These are phyloP conservation scores for Hortiboletus flavorubellus DNA, from an alignment of 768 basidiomycete genomes.

Conservation along the genomic window DNA sequence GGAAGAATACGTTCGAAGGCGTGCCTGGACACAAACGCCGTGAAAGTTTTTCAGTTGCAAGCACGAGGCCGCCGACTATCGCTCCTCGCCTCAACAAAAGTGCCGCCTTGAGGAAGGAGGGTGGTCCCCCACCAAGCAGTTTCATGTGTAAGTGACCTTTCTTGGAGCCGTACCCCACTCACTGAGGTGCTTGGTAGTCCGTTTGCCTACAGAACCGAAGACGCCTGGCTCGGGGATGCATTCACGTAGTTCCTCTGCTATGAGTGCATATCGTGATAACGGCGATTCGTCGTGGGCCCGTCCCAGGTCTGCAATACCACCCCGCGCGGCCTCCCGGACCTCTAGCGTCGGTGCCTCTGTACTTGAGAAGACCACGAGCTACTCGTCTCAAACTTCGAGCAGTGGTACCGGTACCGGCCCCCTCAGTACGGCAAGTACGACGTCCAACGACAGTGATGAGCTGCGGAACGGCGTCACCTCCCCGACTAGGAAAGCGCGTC, in stretches of 20 bases:
- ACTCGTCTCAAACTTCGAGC: constrained; percentile 27
- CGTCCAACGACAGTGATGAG: constrained; percentile 24
- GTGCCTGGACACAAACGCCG: constrained; percentile 83
- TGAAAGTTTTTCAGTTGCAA: constrained; percentile 69
- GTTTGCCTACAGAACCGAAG: constrained; percentile 40
- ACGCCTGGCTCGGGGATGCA: constrained; percentile 35
- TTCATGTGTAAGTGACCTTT: constrained; percentile 59
- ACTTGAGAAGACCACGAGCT: constrained; percentile 19
- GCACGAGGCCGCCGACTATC: constrained; percentile 41
- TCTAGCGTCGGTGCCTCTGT: constrained; percentile 21
- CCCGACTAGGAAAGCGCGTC: constrained; percentile 37
- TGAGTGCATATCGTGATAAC: constrained; percentile 28
- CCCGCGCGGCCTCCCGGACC: constrained; percentile 44
- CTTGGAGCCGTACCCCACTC: not conserved
- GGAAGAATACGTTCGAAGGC: constrained; percentile 60
- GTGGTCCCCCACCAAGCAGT: constrained; percentile 55
- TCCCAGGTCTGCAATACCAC: constrained; percentile 20
- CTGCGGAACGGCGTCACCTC: constrained; percentile 14
- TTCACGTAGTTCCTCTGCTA: constrained; percentile 43
- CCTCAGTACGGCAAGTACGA: constrained; percentile 26
- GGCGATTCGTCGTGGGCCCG: constrained; percentile 12
- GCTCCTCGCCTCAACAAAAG: constrained; percentile 43
- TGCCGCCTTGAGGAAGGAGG: constrained; percentile 44
- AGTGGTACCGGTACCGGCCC: constrained; percentile 26
- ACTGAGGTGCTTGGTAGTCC: constrained; percentile 39